phyloP scores from a whole-genome alignment of 2,329 filamentous ascomycete species.

The Allantophomopsis cytisporea region DNA sequence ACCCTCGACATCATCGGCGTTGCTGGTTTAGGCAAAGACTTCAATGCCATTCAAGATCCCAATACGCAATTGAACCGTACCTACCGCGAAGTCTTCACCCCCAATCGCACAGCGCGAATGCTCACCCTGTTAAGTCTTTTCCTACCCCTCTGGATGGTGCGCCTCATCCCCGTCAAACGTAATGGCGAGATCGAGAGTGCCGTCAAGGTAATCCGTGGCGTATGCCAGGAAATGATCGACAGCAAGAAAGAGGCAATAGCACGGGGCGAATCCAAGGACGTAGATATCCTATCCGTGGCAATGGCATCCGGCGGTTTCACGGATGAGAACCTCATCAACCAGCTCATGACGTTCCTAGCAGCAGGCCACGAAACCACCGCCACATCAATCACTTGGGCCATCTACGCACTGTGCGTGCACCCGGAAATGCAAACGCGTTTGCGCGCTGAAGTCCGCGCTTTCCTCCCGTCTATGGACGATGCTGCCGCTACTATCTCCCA shows the following conservation, averaged over 20 bases:
- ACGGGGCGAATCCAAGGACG: constrained; percentile 33
- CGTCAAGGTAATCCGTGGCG: constrained; percentile 42
- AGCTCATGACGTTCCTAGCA: constrained; percentile 82
- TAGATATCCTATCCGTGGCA: constrained; percentile 73
- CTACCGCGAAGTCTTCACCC: constrained; percentile 42
- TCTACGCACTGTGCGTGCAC: constrained; percentile 54
- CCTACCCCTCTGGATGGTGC: constrained; percentile 47
- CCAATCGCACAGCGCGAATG: constrained; percentile 34
- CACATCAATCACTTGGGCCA: constrained; percentile 60
- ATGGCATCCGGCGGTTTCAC: constrained; percentile 62
- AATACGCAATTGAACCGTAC: constrained; percentile 41
- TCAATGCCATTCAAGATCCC: constrained; percentile 49
- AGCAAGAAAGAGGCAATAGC: constrained; percentile 50
- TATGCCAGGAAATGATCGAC: constrained; percentile 55
- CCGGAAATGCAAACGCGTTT: constrained; percentile 52
- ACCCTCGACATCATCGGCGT: constrained; percentile 67
- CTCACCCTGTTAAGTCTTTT: constrained; percentile 47
- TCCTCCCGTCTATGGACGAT: constrained; percentile 35
- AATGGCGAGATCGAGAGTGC: constrained; percentile 52
- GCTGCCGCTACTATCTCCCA: constrained; percentile 29
- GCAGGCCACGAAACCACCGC: constrained; percentile 75
- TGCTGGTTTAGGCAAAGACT: constrained; percentile 59
- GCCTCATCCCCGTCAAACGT: constrained; percentile 51
- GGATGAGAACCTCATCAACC: constrained; percentile 72
- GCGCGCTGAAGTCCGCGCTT: constrained; percentile 50